These are phyloP conservation scores for Gryganskiella cystojenkinii DNA, from an alignment of 192 early-diverging fungal species.

Conservation along the genomic window DNA sequence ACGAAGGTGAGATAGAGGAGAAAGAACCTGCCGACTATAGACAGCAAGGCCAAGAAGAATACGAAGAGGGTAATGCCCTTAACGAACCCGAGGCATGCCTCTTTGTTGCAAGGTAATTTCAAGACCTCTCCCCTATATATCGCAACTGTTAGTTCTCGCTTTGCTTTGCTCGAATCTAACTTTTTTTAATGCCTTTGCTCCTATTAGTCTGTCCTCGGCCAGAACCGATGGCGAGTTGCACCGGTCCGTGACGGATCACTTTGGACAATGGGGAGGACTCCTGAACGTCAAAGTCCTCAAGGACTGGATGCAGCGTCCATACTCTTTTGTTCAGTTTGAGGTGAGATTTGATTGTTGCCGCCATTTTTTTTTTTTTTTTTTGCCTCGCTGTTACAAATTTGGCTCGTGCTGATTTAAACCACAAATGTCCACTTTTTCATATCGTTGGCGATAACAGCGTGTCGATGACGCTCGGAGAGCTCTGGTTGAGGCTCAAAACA, in stretches of 20 bases:
- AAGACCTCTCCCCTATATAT: neutral
- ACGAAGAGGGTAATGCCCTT: neutral
- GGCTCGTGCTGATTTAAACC: neutral
- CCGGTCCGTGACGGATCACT: conserved; percentile 65
- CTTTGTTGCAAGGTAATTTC: conserved; percentile 79
- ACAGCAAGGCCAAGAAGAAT: neutral
- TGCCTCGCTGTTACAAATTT: neutral
- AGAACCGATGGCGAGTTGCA: conserved; percentile 64
- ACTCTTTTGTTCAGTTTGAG: conserved; percentile 84
- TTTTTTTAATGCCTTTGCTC: neutral
- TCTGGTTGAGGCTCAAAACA: conserved; percentile 71
- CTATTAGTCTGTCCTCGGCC: conserved; percentile 62
- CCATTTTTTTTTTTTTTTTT: neutral
- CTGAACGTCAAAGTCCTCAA: conserved; percentile 79
- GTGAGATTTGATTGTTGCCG: conserved; percentile 24
- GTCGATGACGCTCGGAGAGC: conserved; percentile 67
- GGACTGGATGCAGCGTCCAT: conserved; percentile 77
- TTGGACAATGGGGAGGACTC: conserved; percentile 71
- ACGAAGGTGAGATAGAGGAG: too few relatives aligned
- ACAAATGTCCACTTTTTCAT: too few relatives aligned
- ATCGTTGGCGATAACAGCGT: conserved; percentile 52
- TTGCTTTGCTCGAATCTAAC: neutral
- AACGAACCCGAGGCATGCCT: conserved; percentile 69
- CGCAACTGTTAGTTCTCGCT: neutral
- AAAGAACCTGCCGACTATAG: neutral